Base-by-base conservation (phyloP, 2,329 filamentous ascomycete species). In the Albifimbria verrucaria region DNA sequence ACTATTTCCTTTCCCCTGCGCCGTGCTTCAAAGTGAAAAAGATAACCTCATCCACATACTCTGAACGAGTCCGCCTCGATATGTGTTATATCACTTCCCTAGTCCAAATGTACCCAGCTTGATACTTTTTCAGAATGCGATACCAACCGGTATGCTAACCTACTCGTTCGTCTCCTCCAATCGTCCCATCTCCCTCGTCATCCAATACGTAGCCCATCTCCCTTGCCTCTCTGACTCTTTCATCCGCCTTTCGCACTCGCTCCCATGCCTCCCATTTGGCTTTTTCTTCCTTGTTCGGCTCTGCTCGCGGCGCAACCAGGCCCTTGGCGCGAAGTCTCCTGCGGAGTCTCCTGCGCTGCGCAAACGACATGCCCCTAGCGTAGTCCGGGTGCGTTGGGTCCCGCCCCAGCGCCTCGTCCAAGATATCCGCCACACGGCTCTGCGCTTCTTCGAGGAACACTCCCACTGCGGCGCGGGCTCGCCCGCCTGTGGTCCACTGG, bases 401-500 rank as follows among this genome's bases (percentile, higher is more conserved):
- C 12, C 71, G 72, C 32, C 77, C 76, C 4, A 70, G 71, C 7
- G 70, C 62, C 53, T 68, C 68, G 59, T 85, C 81, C 47, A 70
- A 66, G 6, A 74, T 55, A 25, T 85, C 81, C 0, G 78, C 78
- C 21, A 71, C 48, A 56, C 71, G 63, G 58, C 85, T 82, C 7
- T 68, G 66, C 2, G 75, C 56, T 32, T 80, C 74, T 48, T 82
- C 76, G 4, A 63, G 59, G 2, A 72, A 57, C 43, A 67, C 63
- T n/a, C 64, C 64, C 15, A 68, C 65, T 3, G 75, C 43, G 2
- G 57, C 60, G 36, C 79, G 77, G 5, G 78, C 79, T 28, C 67
- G 68, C 1, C 82, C 82, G 17, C 79, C 77, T 0, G 79, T 81
- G 9, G 73, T 63, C 82, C 82, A 86, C 59, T 86, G 76, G 62